Conservation (phyloP, 495 filamentous ascomycete species). For the Tuber brumale region DNA sequence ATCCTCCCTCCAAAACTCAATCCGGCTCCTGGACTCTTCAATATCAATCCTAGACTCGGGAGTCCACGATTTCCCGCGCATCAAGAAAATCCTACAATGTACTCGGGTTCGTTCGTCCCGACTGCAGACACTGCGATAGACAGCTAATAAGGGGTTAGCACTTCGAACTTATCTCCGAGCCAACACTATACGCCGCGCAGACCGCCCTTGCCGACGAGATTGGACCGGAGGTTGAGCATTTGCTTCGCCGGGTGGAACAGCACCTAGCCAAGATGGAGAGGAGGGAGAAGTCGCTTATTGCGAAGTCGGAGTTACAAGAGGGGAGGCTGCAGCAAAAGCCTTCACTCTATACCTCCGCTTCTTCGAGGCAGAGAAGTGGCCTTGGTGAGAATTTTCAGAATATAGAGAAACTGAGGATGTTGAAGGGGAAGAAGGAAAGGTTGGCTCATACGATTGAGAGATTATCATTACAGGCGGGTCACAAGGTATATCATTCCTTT, state of each 20-base stretch:
- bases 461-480: conserved; percentile 55
- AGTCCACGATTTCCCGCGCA: conserved; percentile 66
- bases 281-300: conserved; percentile 61
- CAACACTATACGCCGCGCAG: conserved; percentile 62
- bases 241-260: conserved; percentile 58
- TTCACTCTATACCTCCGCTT: background rate
- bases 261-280: conserved; percentile 69
- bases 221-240: conserved; percentile 61
- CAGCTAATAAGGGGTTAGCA: conserved; percentile 49
- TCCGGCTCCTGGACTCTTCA: conserved; percentile 64
- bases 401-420: conserved; percentile 55
- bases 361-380: conserved; percentile 26
- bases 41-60: conserved; percentile 66
- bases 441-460: conserved; percentile 70
- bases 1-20: conserved; percentile 61
- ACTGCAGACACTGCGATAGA: background rate
- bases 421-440: conserved; percentile 70
- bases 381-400: conserved; percentile 47
- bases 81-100: conserved; percentile 63
- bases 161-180: conserved; percentile 70
- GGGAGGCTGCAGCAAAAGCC: conserved; percentile 53
- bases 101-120: conserved; percentile 54
- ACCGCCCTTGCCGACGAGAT: conserved; percentile 63
- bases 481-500: conserved; percentile 34
- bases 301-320: conserved; percentile 63